Evolutionary conservation across 495 filamentous ascomycete genomes (phyloP).

Genomic region (Annulohypoxylon stygium): DNA sequence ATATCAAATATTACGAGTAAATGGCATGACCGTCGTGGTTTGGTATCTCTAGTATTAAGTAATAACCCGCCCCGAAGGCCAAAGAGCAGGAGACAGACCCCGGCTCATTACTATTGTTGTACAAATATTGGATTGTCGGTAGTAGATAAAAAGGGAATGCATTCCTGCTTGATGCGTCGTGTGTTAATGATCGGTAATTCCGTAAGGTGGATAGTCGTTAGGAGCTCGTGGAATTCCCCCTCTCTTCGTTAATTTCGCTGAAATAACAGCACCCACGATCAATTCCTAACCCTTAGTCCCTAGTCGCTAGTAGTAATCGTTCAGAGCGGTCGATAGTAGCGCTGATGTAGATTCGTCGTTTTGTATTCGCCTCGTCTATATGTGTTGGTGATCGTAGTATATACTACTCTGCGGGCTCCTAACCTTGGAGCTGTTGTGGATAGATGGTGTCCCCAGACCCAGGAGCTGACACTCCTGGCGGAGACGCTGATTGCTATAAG

Average conservation of each 20-base stretch:
- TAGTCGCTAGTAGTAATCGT: constrained; percentile 12
- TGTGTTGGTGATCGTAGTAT: constrained; percentile 20
- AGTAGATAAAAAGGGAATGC: constrained; percentile 19
- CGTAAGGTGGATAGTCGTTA: constrained; percentile 32
- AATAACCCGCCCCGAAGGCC: constrained; percentile 37
- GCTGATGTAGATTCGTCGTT: constrained; percentile 16
- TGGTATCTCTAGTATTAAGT: constrained; percentile 55
- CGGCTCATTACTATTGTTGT: constrained; percentile 46
- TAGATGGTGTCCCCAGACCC: constrained; percentile 64
- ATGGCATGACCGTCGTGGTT: constrained; percentile 48
- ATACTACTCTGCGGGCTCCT: constrained; percentile 33
- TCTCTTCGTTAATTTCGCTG: constrained; percentile 31
- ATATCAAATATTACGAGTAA: constrained; percentile 46
- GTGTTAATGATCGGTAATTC: constrained; percentile 31
- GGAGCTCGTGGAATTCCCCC: constrained; percentile 12
- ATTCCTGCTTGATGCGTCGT: constrained; percentile 28
- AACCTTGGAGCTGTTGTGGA: constrained; percentile 57
- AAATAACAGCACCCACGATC: constrained; percentile 24
- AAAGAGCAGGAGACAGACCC: constrained; percentile 28
- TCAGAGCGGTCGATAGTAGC: constrained; percentile 16
- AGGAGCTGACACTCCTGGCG: constrained; percentile 65
- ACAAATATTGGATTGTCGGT: constrained; percentile 40
- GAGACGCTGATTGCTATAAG: constrained; percentile 70
- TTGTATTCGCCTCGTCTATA: constrained; percentile 7
- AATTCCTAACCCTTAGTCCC: constrained; percentile 23